These are phyloP conservation scores for Musa schizocarpa DNA, from an alignment of 176 grass and related monocot species.

Conservation along the genomic window DNA sequence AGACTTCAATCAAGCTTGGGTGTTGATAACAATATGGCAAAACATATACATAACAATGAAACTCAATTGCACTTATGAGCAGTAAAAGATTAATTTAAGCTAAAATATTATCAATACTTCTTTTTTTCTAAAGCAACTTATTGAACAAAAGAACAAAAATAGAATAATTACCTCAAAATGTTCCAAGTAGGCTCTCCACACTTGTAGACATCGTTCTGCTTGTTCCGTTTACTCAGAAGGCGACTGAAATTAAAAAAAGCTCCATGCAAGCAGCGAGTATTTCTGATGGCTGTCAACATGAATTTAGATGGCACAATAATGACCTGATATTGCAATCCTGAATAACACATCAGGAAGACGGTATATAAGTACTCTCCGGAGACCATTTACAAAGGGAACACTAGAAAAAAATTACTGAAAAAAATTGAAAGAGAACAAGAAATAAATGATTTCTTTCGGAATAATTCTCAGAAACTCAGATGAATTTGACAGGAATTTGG, in stretches of 20 bases:
- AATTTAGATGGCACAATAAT: constrained; percentile 57
- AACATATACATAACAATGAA: too few relatives aligned
- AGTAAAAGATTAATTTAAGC: neutral
- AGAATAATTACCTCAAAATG: constrained; percentile 63
- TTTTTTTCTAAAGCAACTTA: too few relatives aligned
- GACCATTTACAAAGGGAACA: neutral
- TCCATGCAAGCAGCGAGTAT: constrained; percentile 70
- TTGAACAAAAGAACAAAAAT: too few relatives aligned
- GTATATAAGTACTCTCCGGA: neutral
- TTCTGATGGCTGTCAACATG: constrained; percentile 68
- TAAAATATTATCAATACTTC: neutral
- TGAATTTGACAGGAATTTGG: too few relatives aligned
- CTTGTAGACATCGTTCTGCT: constrained; percentile 63
- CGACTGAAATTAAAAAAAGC: constrained; percentile 47
- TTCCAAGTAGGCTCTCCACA: constrained; percentile 55
- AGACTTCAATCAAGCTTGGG: too few relatives aligned
- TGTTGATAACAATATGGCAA: too few relatives aligned
- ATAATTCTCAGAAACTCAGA: too few relatives aligned
- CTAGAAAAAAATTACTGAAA: neutral
- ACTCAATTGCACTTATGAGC: too few relatives aligned
- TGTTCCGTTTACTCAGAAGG: constrained; percentile 37
- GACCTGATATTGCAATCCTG: constrained; percentile 43
- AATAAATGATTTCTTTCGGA: too few relatives aligned
- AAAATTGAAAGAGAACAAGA: too few relatives aligned
- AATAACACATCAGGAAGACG: neutral